Percentiles rank a stretch among this genome's conserved stretches.
These are phyloP conservation scores for Quercus lobata DNA, from an alignment of 331 rosid species.

Conservation along the genomic window DNA sequence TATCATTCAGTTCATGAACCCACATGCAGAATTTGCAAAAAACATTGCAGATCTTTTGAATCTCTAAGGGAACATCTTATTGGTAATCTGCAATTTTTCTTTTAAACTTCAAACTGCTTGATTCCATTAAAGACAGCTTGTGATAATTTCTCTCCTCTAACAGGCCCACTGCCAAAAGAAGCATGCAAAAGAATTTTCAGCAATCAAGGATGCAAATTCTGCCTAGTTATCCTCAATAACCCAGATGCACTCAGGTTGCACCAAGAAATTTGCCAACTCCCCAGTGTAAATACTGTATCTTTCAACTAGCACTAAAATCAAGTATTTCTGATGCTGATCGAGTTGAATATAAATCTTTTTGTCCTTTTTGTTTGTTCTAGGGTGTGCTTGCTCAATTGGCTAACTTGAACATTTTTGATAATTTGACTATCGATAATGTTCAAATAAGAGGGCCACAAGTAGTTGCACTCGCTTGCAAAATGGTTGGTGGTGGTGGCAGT, in stretches of 20 bases:
- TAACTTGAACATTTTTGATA: conserved; percentile 68
- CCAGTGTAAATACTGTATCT: conserved; percentile 39
- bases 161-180: conserved; percentile 87
- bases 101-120: neutral
- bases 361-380: conserved; percentile 19
- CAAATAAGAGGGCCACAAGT: conserved; percentile 56
- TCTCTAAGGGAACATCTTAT: conserved; percentile 91
- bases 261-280: conserved; percentile 77
- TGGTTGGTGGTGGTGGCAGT: conserved; percentile 77
- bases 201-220: conserved; percentile 77
- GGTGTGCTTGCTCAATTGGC: conserved; percentile 61
- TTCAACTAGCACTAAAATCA: neutral
- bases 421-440: conserved; percentile 35
- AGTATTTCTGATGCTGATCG: too few species aligned
- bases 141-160: neutral
- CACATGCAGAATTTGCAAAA: conserved; percentile 69
- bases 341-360: too few species aligned
- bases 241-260: conserved; percentile 62
- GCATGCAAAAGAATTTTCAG: conserved; percentile 77
- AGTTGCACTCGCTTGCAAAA: conserved; percentile 87
- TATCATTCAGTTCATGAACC: conserved; percentile 95
- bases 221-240: conserved; percentile 77
- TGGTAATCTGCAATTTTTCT: conserved; percentile 32
- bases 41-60: conserved; percentile 91
- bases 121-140: neutral